These are phyloP conservation scores for Sonneratia alba DNA, from an alignment of 345 rosid species.

Conservation along the genomic window DNA sequence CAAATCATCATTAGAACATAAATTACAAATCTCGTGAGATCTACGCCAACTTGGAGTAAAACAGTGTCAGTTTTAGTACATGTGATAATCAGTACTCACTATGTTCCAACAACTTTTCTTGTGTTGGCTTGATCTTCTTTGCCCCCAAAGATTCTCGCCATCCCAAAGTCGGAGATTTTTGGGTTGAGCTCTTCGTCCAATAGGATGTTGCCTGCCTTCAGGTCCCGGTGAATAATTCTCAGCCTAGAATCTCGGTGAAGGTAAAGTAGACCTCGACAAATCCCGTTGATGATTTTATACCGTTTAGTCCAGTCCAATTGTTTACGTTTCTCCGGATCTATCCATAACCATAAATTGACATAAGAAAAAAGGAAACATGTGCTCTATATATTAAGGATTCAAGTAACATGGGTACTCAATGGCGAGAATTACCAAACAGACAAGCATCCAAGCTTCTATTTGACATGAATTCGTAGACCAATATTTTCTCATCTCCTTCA, in stretches of 20 bases:
- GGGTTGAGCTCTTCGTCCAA: slow-evolving; percentile 44
- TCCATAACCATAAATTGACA: background rate
- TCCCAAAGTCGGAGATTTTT: slow-evolving; percentile 41
- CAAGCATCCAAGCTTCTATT: slow-evolving; percentile 25
- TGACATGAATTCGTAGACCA: slow-evolving; percentile 28
- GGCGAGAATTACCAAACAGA: slow-evolving; percentile 15
- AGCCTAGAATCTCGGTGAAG: slow-evolving; percentile 47
- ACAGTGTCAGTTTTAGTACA: no score
- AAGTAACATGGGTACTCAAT: no score
- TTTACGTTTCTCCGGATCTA: slow-evolving; percentile 21
- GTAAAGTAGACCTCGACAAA: slow-evolving; percentile 38
- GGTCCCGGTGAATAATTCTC: slow-evolving; percentile 41
- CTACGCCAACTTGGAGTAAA: background rate
- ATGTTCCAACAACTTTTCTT: slow-evolving; percentile 36
- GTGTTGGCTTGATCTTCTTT: slow-evolving; percentile 41
- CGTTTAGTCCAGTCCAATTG: slow-evolving; percentile 35
- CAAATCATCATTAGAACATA: slow-evolving; percentile 1
- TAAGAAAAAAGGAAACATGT: background rate
- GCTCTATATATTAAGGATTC: background rate
- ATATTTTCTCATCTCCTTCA: slow-evolving; percentile 24
- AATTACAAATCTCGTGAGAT: no score
- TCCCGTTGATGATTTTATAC: slow-evolving; percentile 40
- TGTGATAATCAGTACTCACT: slow-evolving; percentile 17
- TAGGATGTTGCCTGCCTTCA: slow-evolving; percentile 39
- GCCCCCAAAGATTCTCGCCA: slow-evolving; percentile 29